A percentile compares a stretch with the other conserved stretches of the same genome.
Conservation (phyloP, 2,329 filamentous ascomycete species). For the Colletotrichum tabaci region DNA sequence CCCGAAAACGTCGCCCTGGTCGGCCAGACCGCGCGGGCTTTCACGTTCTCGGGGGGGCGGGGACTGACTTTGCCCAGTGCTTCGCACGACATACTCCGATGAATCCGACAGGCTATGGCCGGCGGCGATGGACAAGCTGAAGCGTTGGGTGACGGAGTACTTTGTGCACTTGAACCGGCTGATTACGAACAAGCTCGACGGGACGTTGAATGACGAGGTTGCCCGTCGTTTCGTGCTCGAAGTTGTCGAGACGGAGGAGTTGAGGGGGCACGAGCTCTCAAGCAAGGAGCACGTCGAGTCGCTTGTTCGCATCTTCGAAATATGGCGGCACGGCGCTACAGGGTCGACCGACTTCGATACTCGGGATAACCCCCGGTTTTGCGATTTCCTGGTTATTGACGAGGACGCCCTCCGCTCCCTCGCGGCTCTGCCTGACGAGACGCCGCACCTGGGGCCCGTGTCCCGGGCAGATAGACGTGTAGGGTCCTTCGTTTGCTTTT, state of each 20-base stretch:
- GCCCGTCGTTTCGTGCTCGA: slow-evolving; percentile 3
- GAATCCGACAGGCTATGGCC: background rate
- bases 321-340: background rate
- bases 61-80: background rate
- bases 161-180: background rate
- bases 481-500: background rate
- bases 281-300: background rate
- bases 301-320: background rate
- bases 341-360: background rate
- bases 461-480: background rate
- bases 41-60: background rate
- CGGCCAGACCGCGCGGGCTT: background rate
- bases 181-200: background rate
- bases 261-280: background rate
- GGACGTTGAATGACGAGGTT: background rate
- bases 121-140: background rate
- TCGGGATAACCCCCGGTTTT: background rate
- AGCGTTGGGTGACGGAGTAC: slow-evolving; percentile 9
- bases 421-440: background rate
- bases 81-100: background rate
- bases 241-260: background rate
- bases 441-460: background rate
- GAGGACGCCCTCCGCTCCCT: slow-evolving; percentile 1
- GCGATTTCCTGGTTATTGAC: slow-evolving; percentile 3
- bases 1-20: background rate